Conservation (phyloP, 805 yeast genomes). For the Candida cerambycidarum region DNA sequence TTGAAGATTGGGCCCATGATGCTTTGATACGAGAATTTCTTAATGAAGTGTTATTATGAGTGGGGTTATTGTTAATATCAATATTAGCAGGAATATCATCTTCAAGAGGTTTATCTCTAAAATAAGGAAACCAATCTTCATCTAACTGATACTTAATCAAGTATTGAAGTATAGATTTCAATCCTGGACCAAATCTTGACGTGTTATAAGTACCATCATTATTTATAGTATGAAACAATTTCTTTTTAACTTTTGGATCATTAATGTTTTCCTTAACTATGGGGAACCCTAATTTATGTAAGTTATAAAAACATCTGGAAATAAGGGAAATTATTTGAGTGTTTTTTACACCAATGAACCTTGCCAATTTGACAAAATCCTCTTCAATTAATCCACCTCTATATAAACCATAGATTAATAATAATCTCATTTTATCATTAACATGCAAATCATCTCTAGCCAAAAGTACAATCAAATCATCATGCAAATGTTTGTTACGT, state of each 20-base stretch:
- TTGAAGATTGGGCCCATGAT: constrained; percentile 61
- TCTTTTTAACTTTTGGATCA: constrained; percentile 47
- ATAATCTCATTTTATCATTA: constrained; percentile 71
- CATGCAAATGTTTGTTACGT: constrained; percentile 58
- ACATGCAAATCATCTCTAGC: constrained; percentile 47
- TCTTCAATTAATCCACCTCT: constrained; percentile 77
- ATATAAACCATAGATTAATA: constrained; percentile 72
- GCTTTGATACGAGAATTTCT: constrained; percentile 74
- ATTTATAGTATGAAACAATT: constrained; percentile 56
- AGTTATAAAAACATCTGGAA: constrained; percentile 47
- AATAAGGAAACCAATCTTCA: constrained; percentile 66
- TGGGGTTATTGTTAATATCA: constrained; percentile 10
- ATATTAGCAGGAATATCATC: constrained; percentile 36
- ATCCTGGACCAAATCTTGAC: constrained; percentile 71
- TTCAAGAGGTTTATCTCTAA: constrained; percentile 68
- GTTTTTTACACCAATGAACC: constrained; percentile 48
- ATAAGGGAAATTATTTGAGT: constrained; percentile 56
- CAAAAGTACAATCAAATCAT: constrained; percentile 57
- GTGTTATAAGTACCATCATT: constrained; percentile 57
- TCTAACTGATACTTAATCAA: constrained; percentile 53
- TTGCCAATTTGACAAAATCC: constrained; percentile 70
- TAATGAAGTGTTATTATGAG: constrained; percentile 39
- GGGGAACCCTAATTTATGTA: constrained; percentile 54
- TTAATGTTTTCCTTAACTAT: constrained; percentile 44
- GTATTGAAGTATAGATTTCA: constrained; percentile 56